Conservation (phyloP, 352 stramenopile genomes). For the Globisporangium splendens region DNA sequence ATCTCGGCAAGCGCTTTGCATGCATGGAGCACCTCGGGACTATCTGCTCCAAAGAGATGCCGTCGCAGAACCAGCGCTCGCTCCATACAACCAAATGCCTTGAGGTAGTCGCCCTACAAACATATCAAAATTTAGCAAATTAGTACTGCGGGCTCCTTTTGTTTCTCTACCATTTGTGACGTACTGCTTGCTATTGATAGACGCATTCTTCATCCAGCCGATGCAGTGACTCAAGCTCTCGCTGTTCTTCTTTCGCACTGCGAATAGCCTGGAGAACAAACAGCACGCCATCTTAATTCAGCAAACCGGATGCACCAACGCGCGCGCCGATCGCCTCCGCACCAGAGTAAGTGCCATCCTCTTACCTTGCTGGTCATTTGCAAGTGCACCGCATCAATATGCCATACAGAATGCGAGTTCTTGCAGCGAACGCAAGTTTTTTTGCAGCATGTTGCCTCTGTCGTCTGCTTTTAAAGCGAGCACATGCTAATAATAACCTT, state of each 20-base stretch:
- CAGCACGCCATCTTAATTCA: no score
- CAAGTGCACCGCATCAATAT: background rate
- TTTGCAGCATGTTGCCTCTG: no score
- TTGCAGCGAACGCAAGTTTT: background rate
- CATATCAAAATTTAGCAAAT: background rate
- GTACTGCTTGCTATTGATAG: constrained; percentile 77
- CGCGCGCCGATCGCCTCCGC: background rate
- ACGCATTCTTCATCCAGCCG: constrained; percentile 89
- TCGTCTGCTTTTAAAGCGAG: background rate
- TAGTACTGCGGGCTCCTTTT: no score
- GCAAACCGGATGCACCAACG: no score
- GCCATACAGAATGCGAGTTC: background rate
- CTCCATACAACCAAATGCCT: constrained; percentile 92
- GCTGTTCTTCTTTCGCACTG: constrained; percentile 47
- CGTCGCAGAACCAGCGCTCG: constrained; percentile 86
- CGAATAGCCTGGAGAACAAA: constrained; percentile 18
- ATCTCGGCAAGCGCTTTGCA: constrained; percentile 91
- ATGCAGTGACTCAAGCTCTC: constrained; percentile 88
- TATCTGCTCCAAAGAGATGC: constrained; percentile 91
- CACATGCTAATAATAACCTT: background rate
- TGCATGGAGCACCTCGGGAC: constrained; percentile 75
- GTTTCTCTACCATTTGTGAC: background rate
- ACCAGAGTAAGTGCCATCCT: no score
- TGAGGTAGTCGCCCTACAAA: constrained; percentile 85
- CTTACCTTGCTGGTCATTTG: background rate